These are phyloP conservation scores for Parachlorella kessleri DNA, from an alignment of 139 green algal genomes.

Conservation along the genomic window DNA sequence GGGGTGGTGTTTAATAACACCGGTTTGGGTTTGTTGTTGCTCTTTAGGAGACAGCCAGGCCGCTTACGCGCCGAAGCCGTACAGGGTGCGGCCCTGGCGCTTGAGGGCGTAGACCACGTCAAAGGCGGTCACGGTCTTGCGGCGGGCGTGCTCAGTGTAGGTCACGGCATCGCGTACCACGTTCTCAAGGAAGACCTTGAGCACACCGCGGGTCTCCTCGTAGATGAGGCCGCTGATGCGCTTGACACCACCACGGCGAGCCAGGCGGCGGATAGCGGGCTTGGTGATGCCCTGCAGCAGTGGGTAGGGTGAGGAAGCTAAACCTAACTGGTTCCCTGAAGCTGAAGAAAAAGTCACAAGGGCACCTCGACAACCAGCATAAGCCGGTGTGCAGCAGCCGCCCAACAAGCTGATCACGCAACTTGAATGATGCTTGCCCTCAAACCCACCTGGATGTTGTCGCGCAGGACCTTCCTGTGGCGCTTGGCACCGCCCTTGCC, in stretches of 20 bases:
- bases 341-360: too few relatives aligned
- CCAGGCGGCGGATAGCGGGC: constrained; percentile 82
- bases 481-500: constrained; percentile 91
- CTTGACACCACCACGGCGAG: constrained; percentile 82
- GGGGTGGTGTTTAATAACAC: too few relatives aligned
- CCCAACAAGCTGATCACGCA: too few relatives aligned
- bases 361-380: too few relatives aligned
- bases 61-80: constrained; percentile 49
- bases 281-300: constrained; percentile 96
- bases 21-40: too few relatives aligned
- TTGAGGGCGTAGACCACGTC: constrained; percentile 97
- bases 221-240: constrained; percentile 92
- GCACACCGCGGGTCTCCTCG: constrained; percentile 78
- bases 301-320: too few relatives aligned
- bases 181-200: constrained; percentile 51
- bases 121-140: constrained; percentile 96
- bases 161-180: constrained; percentile 43
- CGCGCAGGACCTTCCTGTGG: constrained; percentile 87
- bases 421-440: too few relatives aligned
- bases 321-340: too few relatives aligned
- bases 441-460: constrained; percentile 77
- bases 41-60: constrained; percentile 21
- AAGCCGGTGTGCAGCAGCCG: too few relatives aligned
- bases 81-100: constrained; percentile 93
- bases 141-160: constrained; percentile 73